Evolutionary conservation across 352 stramenopile species (phyloP).

Genomic region (Phytophthora meadii): DNA sequence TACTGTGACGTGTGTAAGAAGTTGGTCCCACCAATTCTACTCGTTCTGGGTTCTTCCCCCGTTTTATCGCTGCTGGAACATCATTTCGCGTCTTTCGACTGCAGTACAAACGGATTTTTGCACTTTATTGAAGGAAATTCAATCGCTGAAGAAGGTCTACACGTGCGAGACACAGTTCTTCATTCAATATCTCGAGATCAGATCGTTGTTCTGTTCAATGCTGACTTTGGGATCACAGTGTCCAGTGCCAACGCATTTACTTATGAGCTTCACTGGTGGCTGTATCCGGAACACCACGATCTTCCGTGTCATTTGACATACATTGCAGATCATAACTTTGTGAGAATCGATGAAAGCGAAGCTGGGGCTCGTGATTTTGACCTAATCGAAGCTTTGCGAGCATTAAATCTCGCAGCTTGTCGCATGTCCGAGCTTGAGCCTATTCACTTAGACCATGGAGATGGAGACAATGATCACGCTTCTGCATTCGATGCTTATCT

Average conservation of each 20-base stretch:
- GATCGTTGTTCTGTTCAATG: slow-evolving; percentile 39
- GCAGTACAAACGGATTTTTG: slow-evolving; percentile 7
- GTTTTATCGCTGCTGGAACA: slow-evolving; percentile 27
- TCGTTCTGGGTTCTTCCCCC: slow-evolving; percentile 21
- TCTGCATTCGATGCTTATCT: slow-evolving; percentile 67
- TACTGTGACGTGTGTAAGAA: slow-evolving; percentile 30
- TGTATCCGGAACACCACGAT: slow-evolving; percentile 35
- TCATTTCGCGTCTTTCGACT: slow-evolving; percentile 40
- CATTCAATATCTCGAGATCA: slow-evolving; percentile 18
- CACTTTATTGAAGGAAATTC: neutral
- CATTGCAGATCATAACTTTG: slow-evolving; percentile 1
- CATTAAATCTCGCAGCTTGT: slow-evolving; percentile 20
- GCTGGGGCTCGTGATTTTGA: slow-evolving; percentile 29
- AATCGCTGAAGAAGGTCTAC: neutral
- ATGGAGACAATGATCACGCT: slow-evolving; percentile 13
- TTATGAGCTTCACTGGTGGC: slow-evolving; percentile 33
- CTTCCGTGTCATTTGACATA: slow-evolving; percentile 39
- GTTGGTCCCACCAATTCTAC: slow-evolving; percentile 23
- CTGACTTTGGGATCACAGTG: slow-evolving; percentile 41
- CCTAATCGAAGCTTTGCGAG: slow-evolving; percentile 29
- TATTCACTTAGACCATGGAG: slow-evolving; percentile 15
- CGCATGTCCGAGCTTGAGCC: slow-evolving; percentile 26
- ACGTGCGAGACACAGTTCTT: slow-evolving; percentile 17
- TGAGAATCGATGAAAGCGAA: neutral
- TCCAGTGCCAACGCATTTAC: slow-evolving; percentile 39